Evolutionary conservation across 805 yeast genomes (phyloP).

Genomic region (Spathaspora gorwiae): DNA sequence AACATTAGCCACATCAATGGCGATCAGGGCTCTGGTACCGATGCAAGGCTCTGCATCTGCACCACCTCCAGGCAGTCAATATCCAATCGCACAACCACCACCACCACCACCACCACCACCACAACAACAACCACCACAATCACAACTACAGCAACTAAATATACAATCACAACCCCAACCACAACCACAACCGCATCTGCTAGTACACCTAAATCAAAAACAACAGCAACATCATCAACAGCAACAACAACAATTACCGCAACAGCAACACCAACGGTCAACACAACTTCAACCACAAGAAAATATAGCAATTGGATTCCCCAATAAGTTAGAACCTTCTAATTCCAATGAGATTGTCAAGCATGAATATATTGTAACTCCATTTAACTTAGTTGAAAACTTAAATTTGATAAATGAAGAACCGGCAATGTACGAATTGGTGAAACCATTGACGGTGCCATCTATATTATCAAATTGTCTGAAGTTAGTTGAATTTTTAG

Average conservation of each 20-base stretch:
- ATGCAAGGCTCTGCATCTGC: not conserved
- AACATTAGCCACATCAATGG: not conserved
- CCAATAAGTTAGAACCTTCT: not conserved
- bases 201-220: not conserved
- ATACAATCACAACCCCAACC: not conserved
- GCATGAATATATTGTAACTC: constrained; percentile 13
- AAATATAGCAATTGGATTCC: not conserved
- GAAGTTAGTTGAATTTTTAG: constrained; percentile 20
- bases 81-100: not conserved
- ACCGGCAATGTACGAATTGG: constrained; percentile 20
- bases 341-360: not conserved
- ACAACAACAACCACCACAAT: not conserved
- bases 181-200: not conserved
- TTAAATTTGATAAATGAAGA: constrained; percentile 21
- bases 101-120: not conserved
- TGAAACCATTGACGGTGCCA: constrained; percentile 26
- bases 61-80: not conserved
- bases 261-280: no score
- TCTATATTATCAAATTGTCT: constrained; percentile 18
- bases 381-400: constrained; percentile 20
- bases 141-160: not conserved
- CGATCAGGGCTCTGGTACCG: not conserved
- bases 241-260: not conserved
- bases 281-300: not conserved
- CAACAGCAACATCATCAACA: not conserved